Conservation (phyloP, 2,329 filamentous ascomycete species). For the Sporothrix humicola region DNA sequence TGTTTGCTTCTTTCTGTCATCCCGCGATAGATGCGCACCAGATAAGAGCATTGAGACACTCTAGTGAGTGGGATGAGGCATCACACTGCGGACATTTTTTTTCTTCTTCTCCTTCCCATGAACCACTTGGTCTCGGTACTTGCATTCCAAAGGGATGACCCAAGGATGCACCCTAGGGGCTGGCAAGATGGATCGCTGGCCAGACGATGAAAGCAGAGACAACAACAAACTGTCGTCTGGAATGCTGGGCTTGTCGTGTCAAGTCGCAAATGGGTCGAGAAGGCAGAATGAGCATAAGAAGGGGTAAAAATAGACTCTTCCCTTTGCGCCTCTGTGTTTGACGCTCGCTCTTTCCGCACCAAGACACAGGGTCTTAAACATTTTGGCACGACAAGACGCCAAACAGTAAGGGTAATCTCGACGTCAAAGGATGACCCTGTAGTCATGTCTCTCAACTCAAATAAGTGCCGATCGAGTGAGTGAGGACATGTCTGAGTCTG, state of each 20-base stretch:
- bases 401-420: not conserved
- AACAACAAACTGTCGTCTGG: not conserved
- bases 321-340: not conserved
- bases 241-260: not conserved
- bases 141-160: constrained; percentile 10
- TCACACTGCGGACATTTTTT: not conserved
- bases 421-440: too few relatives aligned
- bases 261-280: not conserved
- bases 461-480: constrained; percentile 14
- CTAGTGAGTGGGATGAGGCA: constrained; percentile 8
- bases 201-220: not conserved
- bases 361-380: constrained; percentile 8
- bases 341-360: constrained; percentile 8
- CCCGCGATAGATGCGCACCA: not conserved
- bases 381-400: not conserved
- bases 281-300: not conserved
- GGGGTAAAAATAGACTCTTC: constrained; percentile 1
- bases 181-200: not conserved
- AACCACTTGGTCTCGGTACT: constrained; percentile 12
- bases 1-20: not conserved
- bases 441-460: not conserved
- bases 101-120: not conserved
- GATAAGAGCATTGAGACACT: not conserved
- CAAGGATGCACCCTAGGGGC: not conserved
- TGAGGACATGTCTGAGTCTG: constrained; percentile 14